Conservation (phyloP, 495 filamentous ascomycete species). For the Hypoxylon cercidicola region DNA sequence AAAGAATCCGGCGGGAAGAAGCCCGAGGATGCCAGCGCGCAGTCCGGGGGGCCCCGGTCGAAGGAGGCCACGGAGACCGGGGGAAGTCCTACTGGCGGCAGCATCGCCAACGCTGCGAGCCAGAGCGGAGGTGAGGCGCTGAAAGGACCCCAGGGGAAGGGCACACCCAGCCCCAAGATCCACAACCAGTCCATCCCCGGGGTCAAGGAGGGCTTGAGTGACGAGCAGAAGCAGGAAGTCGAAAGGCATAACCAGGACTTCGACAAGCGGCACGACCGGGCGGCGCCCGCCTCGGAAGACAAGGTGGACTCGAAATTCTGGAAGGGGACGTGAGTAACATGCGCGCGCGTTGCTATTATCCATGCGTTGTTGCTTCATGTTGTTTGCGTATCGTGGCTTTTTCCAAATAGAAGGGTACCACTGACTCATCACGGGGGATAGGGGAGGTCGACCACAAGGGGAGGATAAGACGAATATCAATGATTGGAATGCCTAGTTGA, state of each 20-base stretch:
- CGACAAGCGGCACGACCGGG: slow-evolving; percentile 58
- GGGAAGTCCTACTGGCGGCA: slow-evolving; percentile 42
- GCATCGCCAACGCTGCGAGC: slow-evolving; percentile 46
- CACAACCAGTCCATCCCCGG: slow-evolving; percentile 52
- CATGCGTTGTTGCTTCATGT: slow-evolving; percentile 1
- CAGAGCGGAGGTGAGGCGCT: slow-evolving; percentile 54
- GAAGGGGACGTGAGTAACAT: slow-evolving; percentile 47
- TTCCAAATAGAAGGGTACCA: slow-evolving; percentile 7
- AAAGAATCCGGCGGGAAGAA: slow-evolving; percentile 36
- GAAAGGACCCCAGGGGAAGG: slow-evolving; percentile 51
- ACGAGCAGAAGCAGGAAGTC: slow-evolving; percentile 61
- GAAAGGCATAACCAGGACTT: slow-evolving; percentile 63
- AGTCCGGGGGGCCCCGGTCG: slow-evolving; percentile 56
- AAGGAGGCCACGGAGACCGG: slow-evolving; percentile 56
- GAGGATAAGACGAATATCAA: slow-evolving; percentile 14
- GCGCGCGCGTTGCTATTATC: neutral
- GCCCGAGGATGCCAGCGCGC: slow-evolving; percentile 54
- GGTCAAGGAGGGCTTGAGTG: slow-evolving; percentile 47
- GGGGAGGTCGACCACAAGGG: slow-evolving; percentile 31
- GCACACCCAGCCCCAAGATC: slow-evolving; percentile 58
- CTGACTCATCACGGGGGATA: slow-evolving; percentile 19
- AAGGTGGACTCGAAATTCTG: slow-evolving; percentile 63
- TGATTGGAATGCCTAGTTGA: slow-evolving; percentile 41
- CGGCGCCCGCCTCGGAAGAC: slow-evolving; percentile 49
- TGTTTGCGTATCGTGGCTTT: neutral